phyloP scores from a whole-genome alignment of 192 early-diverging fungal species.

The Jimgerdemannia lactiflua region DNA sequence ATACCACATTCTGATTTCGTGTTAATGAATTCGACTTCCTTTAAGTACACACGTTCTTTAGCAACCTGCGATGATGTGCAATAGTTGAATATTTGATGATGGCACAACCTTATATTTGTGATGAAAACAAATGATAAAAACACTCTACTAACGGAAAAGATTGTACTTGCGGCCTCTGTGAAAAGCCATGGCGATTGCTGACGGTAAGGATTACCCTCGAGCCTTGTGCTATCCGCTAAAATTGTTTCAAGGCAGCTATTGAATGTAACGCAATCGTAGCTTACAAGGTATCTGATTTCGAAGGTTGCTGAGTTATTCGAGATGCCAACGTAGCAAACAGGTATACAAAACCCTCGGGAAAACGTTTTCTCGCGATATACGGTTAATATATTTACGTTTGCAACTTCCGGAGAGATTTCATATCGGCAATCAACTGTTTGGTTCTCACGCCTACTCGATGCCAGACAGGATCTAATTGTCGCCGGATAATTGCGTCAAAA shows the following conservation, averaged over 20 bases:
- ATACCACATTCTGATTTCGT: not conserved
- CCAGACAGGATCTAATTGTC: constrained; percentile 85
- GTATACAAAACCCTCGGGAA: no score
- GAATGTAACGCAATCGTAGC: constrained; percentile 89
- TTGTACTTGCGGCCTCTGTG: constrained; percentile 79
- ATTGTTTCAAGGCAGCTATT: constrained; percentile 85
- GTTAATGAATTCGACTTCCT: not conserved
- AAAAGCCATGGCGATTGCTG: constrained; percentile 77
- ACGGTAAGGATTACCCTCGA: constrained; percentile 17
- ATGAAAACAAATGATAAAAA: not conserved
- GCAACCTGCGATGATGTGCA: no score
- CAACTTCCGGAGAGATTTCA: constrained; percentile 69
- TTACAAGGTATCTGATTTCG: constrained; percentile 65
- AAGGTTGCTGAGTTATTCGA: constrained; percentile 5
- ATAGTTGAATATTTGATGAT: no score
- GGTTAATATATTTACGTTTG: no score
- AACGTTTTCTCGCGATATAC: no score
- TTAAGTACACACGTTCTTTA: constrained; percentile 44
- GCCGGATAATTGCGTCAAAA: constrained; percentile 78
- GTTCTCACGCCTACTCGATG: constrained; percentile 72
- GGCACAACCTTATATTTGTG: not conserved
- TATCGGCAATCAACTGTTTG: constrained; percentile 73
- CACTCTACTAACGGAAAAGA: constrained; percentile 53
- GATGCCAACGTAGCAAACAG: constrained; percentile 9
- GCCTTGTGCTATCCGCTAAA: constrained; percentile 52